Conservation (phyloP, 2,329 filamentous ascomycete species). For the Diplodia corticola region DNA sequence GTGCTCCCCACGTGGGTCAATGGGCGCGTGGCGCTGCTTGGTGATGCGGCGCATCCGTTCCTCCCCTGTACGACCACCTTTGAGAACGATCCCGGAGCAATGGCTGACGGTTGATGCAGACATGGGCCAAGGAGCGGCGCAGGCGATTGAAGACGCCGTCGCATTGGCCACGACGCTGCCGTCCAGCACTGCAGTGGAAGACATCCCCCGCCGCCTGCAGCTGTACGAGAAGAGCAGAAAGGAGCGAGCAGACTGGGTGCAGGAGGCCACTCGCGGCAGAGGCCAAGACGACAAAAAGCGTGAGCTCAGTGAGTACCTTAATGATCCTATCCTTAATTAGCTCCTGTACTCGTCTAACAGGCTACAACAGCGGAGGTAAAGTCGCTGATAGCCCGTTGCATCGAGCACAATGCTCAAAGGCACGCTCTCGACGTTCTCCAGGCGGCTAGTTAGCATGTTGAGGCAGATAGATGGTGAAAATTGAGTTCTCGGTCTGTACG, state of each 20-base stretch:
- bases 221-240: constrained; percentile 62
- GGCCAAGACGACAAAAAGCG: constrained; percentile 46
- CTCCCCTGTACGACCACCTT: constrained; percentile 52
- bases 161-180: constrained; percentile 55
- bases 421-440: neutral
- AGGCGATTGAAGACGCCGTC: constrained; percentile 68
- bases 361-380: neutral
- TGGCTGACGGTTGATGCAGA: constrained; percentile 32
- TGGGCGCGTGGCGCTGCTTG: constrained; percentile 58
- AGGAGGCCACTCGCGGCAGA: constrained; percentile 57
- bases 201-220: constrained; percentile 49
- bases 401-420: neutral
- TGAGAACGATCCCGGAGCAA: neutral
- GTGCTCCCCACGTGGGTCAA: constrained; percentile 57
- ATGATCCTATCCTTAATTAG: too few relatives aligned
- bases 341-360: neutral
- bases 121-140: constrained; percentile 62
- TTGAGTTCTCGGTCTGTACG: neutral
- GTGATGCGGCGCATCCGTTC: constrained; percentile 70
- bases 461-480: too few relatives aligned
- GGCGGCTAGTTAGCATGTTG: neutral
- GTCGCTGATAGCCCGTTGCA: neutral
- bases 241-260: constrained; percentile 58
- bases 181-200: neutral
- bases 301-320: neutral